Percentiles rank a stretch among this genome's conserved stretches.
Conservation (phyloP, 202 grass and related monocot genomes). For the Eragrostis tef region DNA sequence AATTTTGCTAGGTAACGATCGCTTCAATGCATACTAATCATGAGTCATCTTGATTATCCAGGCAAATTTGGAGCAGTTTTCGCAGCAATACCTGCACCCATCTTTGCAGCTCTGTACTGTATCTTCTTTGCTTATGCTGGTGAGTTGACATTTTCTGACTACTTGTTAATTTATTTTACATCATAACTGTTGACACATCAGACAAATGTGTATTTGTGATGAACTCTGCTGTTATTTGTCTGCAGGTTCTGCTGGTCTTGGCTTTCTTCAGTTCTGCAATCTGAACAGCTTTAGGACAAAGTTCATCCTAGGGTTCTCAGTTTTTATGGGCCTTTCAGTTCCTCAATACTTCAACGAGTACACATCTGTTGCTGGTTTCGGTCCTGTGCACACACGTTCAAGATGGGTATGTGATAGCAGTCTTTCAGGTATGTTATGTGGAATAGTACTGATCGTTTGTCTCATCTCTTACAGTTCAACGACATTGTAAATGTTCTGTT, state of each 20-base stretch:
- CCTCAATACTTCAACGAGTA: slow-evolving; percentile 99
- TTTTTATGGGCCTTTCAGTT: slow-evolving; percentile 96
- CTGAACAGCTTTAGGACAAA: slow-evolving; percentile 96
- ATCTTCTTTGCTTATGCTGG: slow-evolving; percentile 99
- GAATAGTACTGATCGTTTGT: slow-evolving; percentile 31
- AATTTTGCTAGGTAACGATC: slow-evolving; percentile 19
- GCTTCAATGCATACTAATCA: neutral
- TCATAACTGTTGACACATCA: neutral
- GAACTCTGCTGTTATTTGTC: slow-evolving; percentile 37
- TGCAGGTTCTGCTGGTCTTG: slow-evolving; percentile 82
- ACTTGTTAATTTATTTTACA: slow-evolving; percentile 1
- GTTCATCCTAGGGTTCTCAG: slow-evolving; percentile 94
- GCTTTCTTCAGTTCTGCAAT: slow-evolving; percentile 98
- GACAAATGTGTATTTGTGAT: neutral
- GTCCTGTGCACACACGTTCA: slow-evolving; percentile 80
- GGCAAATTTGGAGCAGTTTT: slow-evolving; percentile 99
- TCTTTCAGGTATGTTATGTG: slow-evolving; percentile 17
- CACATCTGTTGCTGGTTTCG: slow-evolving; percentile 91
- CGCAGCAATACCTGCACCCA: slow-evolving; percentile 91
- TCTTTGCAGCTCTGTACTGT: slow-evolving; percentile 95
- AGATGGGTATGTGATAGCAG: slow-evolving; percentile 71
- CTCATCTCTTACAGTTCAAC: slow-evolving; percentile 71
- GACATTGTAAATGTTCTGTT: slow-evolving; percentile 95
- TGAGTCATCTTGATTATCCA: slow-evolving; percentile 44
- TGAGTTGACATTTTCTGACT: slow-evolving; percentile 49